These are phyloP conservation scores for Elsinoe arachidis DNA, from an alignment of 2,329 filamentous ascomycete species.

Conservation along the genomic window DNA sequence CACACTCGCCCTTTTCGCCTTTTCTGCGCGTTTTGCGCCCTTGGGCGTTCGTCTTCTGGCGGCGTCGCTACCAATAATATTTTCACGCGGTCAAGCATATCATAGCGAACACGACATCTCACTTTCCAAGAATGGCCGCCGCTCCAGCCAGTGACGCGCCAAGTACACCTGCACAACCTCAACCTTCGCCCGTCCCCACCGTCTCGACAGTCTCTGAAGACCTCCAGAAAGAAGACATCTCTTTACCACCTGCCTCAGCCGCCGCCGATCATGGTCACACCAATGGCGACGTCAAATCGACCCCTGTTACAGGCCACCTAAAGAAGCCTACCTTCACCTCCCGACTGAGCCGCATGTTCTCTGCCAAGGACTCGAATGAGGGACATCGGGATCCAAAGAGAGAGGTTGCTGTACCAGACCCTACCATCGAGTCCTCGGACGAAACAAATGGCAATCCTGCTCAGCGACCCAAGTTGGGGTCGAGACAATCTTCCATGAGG, in stretches of 20 bases:
- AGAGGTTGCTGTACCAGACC: slow-evolving; percentile 21
- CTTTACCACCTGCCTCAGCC: slow-evolving; percentile 4
- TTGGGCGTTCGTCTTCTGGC: slow-evolving; percentile 9
- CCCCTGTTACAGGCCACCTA: slow-evolving; percentile 16
- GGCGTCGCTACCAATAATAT: neutral
- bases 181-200: slow-evolving; percentile 13
- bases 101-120: neutral
- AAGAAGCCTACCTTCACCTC: slow-evolving; percentile 33
- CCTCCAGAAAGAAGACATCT: slow-evolving; percentile 16
- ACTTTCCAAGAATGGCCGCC: neutral
- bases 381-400: slow-evolving; percentile 13
- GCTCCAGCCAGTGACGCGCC: neutral
- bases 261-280: slow-evolving; percentile 3
- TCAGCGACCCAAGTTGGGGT: slow-evolving; percentile 21
- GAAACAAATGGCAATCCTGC: slow-evolving; percentile 11
- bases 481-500: slow-evolving; percentile 24
- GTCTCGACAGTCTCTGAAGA: slow-evolving; percentile 19
- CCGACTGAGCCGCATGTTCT: slow-evolving; percentile 36
- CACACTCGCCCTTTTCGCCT: neutral
- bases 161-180: slow-evolving; percentile 1
- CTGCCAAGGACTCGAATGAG: slow-evolving; percentile 25
- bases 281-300: slow-evolving; percentile 18
- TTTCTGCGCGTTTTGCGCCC: slow-evolving; percentile 3
- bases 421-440: slow-evolving; percentile 25
- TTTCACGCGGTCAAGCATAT: neutral